These are phyloP conservation scores for Millerago galiae DNA, from an alignment of 805 yeast species.

Conservation along the genomic window DNA sequence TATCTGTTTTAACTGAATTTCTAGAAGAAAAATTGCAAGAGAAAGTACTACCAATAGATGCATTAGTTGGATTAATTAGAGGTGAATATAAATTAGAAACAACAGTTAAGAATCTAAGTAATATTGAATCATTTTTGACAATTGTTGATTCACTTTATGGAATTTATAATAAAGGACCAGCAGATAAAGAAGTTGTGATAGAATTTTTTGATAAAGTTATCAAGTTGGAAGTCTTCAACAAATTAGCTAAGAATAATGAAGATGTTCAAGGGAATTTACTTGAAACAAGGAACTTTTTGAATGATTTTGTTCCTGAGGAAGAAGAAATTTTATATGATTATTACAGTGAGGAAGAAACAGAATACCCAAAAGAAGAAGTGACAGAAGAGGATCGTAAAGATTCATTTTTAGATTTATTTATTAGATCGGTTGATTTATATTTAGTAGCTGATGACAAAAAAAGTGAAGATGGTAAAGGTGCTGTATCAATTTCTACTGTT, in stretches of 20 bases:
- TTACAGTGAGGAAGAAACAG: background rate
- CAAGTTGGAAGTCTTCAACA: background rate
- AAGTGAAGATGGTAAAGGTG: conserved; percentile 21
- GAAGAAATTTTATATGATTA: conserved; percentile 11
- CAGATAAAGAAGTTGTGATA: conserved; percentile 4
- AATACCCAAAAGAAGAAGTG: background rate
- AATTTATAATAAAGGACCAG: background rate
- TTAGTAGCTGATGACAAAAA: conserved; percentile 21
- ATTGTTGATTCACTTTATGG: background rate
- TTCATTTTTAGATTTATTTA: conserved; percentile 26
- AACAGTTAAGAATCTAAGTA: conserved; percentile 6
- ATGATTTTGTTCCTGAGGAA: conserved; percentile 29
- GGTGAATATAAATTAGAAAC: background rate
- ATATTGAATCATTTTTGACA: background rate
- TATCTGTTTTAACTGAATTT: conserved; percentile 6
- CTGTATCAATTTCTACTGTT: conserved; percentile 67
- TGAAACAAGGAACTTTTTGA: conserved; percentile 34
- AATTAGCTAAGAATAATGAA: conserved; percentile 18
- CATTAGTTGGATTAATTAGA: conserved; percentile 3
- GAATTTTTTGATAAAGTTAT: conserved; percentile 13
- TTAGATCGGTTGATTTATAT: conserved; percentile 31
- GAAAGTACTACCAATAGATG: conserved; percentile 7
- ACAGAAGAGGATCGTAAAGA: conserved; percentile 5
- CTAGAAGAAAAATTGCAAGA: conserved; percentile 1
- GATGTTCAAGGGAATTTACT: conserved; percentile 30